Evolutionary conservation across 139 green algal genomes (phyloP), one percentile per base, ranked within the genome.

Genomic region (Tetradesmus lagerheimii): DNA sequence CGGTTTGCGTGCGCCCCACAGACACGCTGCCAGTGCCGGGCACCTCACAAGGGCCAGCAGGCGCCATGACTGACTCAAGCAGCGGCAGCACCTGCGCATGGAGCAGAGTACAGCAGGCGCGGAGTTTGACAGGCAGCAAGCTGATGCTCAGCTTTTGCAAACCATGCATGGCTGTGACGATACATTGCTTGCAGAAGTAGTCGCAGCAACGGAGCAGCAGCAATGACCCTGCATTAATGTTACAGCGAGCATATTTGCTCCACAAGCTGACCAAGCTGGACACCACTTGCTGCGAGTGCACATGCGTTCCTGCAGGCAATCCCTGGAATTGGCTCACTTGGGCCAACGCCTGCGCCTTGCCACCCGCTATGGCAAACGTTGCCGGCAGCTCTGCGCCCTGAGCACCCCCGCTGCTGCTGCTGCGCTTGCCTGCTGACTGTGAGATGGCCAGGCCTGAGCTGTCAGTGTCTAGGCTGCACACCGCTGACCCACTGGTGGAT

Each of bases 1-100:
- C 93, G 9, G 93, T 74, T 25, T 90, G 89, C 9, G 92, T 93
- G 9, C 91, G 88, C 5, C 95, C 95, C 23, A 97, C 71, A 15
- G 81, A 80, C n/a, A 80, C 90, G n/a, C 62, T 89, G 41, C 45
- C 85, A 64, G 92, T 89, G 39, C 94, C 95, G 4, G 86, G 88
- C 27, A 97, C 91, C 57, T 76, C 66, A 0, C 18, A 25, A 15
- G 96, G 64, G 23, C 95, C 95, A 1, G 62, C 86, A 8, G 87
- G 77, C 0, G 37, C 80, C 89, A 96, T 92, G 0, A 92, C 76
- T 76, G 93, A 62, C 83, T 93, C 83, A 8, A 90, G 25, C 62
- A 88, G 25, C 27, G 75, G 62, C 31, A 89, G 37, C 57, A 92
- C 89, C 71, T 91, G 83, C 16, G 50, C 41, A 41, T 20, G 27